Evolutionary conservation across 2,329 filamentous ascomycete genomes (phyloP), one percentile per base, ranked within the genome.

Genomic region (Trichoderma sp.): DNA sequence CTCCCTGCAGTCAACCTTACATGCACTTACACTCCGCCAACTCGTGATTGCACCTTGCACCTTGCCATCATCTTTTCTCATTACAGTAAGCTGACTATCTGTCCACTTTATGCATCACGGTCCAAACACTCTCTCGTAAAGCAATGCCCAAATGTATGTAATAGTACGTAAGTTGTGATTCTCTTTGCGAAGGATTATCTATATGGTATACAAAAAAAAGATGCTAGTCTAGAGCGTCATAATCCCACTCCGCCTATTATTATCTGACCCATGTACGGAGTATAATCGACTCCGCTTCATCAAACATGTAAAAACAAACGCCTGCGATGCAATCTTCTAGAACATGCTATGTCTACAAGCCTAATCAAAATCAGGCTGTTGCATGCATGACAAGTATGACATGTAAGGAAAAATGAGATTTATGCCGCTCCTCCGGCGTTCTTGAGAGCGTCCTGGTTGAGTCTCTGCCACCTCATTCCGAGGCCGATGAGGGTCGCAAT

Each of bases 401-500:
- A 41, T 41, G 12, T 35, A 63, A 8, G 3, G 16, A 18, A 18
- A 38, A 35, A n/a, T 11, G 14, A 73, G 16, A 2, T 62, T 77
- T 81, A 84, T 65, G 82, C 83, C 75, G 81, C 82, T 45, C 80
- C 83, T 16, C 80, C 79, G 4, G 67, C 81, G 62, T 77, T 67
- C 45, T 72, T 77, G 31, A 80, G 75, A 31, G 80, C 79, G 45
- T 81, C 80, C 63, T 79, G 80, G 69, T 83, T 81, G 65, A 85
- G 82, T 79, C 82, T 85, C 76, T 79, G 80, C 86, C 86, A 87
- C 31, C 80, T 81, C 9, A 83, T 83, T 31, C 76, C 80, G 5
- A 85, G 75, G 18, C 80, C 80, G 21, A 85, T 74, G 4, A 85
- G 41, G 5, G 84, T 81, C 0, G 85, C 82, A 31, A 87, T 71